A percentile compares a stretch with the other conserved stretches of the same genome.
Evolutionary conservation across 2,329 filamentous ascomycete genomes (phyloP).

Genomic region (Colletotrichum tabaci): DNA sequence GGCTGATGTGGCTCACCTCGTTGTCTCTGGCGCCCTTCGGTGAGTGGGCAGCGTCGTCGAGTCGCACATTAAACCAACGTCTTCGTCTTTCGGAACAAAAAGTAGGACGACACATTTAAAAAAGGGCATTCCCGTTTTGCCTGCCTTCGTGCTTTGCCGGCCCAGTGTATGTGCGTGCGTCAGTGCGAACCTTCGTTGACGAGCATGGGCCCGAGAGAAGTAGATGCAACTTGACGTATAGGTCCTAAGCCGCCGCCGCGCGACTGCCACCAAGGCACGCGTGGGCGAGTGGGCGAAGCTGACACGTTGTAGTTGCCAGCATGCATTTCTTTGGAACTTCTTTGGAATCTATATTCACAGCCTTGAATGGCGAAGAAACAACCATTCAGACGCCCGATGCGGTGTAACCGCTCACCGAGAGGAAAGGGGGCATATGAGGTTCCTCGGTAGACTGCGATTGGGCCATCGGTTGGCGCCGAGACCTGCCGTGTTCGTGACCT

Average conservation of each 20-base stretch:
- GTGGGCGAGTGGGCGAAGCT: not conserved
- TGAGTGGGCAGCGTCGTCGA: not conserved
- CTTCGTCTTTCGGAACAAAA: constrained; percentile 28
- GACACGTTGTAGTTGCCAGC: not conserved
- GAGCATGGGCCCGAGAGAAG: not conserved
- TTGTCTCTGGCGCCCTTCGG: not conserved
- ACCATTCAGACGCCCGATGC: constrained; percentile 15
- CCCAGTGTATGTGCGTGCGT: not conserved
- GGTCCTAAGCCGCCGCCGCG: no score
- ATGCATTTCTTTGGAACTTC: not conserved
- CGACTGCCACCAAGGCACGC: not conserved
- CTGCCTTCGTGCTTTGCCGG: not conserved
- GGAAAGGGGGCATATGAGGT: constrained; percentile 1
- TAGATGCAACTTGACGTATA: not conserved
- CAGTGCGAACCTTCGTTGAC: not conserved
- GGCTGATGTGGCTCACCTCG: not conserved
- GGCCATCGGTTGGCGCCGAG: not conserved
- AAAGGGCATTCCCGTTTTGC: constrained; percentile 3
- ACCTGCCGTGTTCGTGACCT: not conserved
- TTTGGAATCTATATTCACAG: not conserved
- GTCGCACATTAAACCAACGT: not conserved
- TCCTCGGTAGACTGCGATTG: constrained; percentile 23
- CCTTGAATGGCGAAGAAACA: not conserved
- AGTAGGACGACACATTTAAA: not conserved
- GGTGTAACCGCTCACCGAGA: constrained; percentile 24